Evolutionary conservation across 2,329 filamentous ascomycete genomes (phyloP).

Genomic region (Pseudogymnoascus sp.): DNA sequence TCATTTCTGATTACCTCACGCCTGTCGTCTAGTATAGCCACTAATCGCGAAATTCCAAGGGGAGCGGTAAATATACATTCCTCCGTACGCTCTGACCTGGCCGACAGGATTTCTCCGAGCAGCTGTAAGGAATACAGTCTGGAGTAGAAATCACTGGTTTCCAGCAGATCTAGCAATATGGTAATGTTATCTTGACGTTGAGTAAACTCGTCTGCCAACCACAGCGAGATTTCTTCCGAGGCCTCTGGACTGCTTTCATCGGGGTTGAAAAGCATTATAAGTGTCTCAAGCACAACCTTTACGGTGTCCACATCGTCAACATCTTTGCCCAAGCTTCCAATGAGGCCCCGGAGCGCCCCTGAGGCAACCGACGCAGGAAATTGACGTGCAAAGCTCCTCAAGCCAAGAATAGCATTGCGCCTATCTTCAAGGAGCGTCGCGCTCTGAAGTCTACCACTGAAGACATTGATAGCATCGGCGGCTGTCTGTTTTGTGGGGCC

Average conservation of each 20-base stretch:
- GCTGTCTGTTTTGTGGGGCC: constrained; percentile 94
- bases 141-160: constrained; percentile 80
- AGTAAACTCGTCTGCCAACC: constrained; percentile 96
- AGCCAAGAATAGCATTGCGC: constrained; percentile 81
- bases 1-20: constrained; percentile 86
- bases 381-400: constrained; percentile 92
- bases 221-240: constrained; percentile 90
- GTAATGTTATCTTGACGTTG: constrained; percentile 96
- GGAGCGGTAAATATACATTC: constrained; percentile 89
- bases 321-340: constrained; percentile 78
- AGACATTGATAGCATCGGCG: constrained; percentile 83
- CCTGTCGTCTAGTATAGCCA: constrained; percentile 73
- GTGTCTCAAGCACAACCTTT: constrained; percentile 88
- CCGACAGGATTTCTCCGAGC: constrained; percentile 75
- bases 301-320: constrained; percentile 92
- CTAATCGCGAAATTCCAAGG: constrained; percentile 78
- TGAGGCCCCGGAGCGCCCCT: constrained; percentile 81
- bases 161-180: constrained; percentile 79
- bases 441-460: constrained; percentile 80
- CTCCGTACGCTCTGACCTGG: constrained; percentile 84
- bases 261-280: constrained; percentile 82
- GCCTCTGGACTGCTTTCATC: constrained; percentile 74
- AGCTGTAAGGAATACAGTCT: constrained; percentile 87
- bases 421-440: constrained; percentile 92
- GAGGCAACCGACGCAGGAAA: constrained; percentile 95